Percentiles rank a stretch among this genome's conserved stretches.
These are phyloP conservation scores for Cercospora berteroae DNA, from an alignment of 2,329 filamentous ascomycete genomes.

Conservation along the genomic window DNA sequence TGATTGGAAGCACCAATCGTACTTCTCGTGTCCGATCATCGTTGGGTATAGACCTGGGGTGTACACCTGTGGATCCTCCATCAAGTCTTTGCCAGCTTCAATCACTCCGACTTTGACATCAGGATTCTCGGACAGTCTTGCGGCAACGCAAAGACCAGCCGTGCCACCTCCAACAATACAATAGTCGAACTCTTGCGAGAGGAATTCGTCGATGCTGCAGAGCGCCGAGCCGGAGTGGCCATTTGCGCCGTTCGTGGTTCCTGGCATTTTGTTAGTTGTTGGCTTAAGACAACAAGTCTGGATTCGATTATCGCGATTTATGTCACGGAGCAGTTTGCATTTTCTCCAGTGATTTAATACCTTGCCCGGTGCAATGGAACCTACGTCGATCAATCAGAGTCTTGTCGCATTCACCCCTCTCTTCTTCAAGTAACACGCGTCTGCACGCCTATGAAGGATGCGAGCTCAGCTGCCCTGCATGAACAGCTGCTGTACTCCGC, in stretches of 20 bases:
- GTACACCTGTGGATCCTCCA: constrained; percentile 34
- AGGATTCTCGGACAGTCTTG: constrained; percentile 32
- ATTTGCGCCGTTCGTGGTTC: constrained; percentile 18
- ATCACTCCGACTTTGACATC: constrained; percentile 36
- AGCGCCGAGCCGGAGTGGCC: constrained; percentile 26
- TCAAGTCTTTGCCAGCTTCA: constrained; percentile 34
- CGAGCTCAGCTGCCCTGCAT: constrained; percentile 16
- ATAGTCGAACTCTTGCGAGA: constrained; percentile 31
- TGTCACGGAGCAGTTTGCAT: not conserved
- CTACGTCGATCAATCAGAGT: constrained; percentile 1
- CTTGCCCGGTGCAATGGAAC: constrained; percentile 14
- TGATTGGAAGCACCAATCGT: constrained; percentile 37
- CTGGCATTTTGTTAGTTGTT: constrained; percentile 16
- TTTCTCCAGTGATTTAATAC: not conserved
- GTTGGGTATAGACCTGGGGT: constrained; percentile 37
- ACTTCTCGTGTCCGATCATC: constrained; percentile 36
- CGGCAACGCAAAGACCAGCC: constrained; percentile 33
- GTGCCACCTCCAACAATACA: constrained; percentile 35
- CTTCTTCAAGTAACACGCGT: constrained; percentile 5
- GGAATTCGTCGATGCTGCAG: constrained; percentile 32
- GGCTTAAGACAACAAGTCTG: not conserved
- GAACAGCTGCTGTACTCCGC: constrained; percentile 16
- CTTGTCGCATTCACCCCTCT: constrained; percentile 8
- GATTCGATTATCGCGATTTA: not conserved
- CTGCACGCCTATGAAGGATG: not conserved